Base-by-base conservation (phyloP, 177 flowering plant species). In the Telopea speciosissima region DNA sequence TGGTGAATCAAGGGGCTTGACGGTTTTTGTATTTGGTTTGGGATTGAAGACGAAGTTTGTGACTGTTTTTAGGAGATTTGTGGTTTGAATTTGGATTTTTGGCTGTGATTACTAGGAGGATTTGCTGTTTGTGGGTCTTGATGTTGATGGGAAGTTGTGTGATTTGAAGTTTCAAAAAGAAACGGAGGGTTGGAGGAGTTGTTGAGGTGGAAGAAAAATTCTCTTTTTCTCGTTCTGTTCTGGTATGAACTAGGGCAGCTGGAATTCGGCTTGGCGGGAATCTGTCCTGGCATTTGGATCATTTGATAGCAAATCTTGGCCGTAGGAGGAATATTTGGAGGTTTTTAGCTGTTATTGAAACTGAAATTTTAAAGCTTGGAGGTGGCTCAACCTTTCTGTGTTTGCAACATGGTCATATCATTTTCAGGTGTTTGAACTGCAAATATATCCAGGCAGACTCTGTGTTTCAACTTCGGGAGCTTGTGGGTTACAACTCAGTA, bases 51-150 rank as follows among this genome's bases (percentile, higher is more conserved):
- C 4, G 31, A 28, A 28, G 31, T 28, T 28, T 28, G 31, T 28
- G 31, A 28, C 31, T 28, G 31, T 28, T 28, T 28, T 28, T 28
- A 28, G 31, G 31, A 28, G 31, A 40, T 17, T 54, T 54, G 45
- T 14, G 49, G 13, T n/a, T 33, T 71, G n/a, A 61, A 44, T 44
- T 24, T 72, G 7, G 42, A 62, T 8, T 61, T 61, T 24, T 25
- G 24, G 58, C 49, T 36, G n/a, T 68, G 74, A 40, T 21, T 26
- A 63, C 45, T 64, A 28, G 24, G 68, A 63, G 24, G 19, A 22
- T 14, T 23, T 26, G 13, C 8, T 5, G 28, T 49, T 28, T 58
- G 9, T 56, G 60, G 54, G 14, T 25, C 33, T 28, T 28, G 2
- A 40, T 16, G 59, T 16, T 9, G n/a, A 56, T 67, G n/a, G n/a